Evolutionary conservation across 176 grass and related monocot genomes (phyloP), one percentile per base, ranked within the genome.

Genomic region (Oryza coarctata): DNA sequence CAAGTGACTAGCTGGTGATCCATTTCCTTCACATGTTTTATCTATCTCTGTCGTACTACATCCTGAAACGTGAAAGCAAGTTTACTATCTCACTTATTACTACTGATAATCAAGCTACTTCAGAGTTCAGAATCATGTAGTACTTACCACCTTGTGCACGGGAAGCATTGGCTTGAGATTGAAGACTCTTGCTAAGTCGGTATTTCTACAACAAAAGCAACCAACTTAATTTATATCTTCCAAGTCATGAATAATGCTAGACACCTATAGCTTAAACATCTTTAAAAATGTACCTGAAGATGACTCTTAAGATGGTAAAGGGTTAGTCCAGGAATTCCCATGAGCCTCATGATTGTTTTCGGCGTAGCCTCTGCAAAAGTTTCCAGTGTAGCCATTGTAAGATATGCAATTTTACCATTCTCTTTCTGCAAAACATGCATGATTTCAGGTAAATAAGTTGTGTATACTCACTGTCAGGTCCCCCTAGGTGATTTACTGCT

Each of bases 281-380:
- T 23, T 25, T 60, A 0, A 60, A 10, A 25, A 75, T 71, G 77
- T 88, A 94, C 95, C 92, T 98, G 95, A 85, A 98, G 92, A 82
- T 98, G 95, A 13, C 95, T 98, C 84, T 98, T 98, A 14, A 98
- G 95, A 86, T 98, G 95, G 76, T 98, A 98, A 18, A 98, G 68
- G 67, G 95, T 98, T 68, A 98, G 65, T 68, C 92, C 95, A 47
- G 95, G 86, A 86, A 98, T 92, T 31, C 95, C 95, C 95, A 98
- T 94, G 23, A 93, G 81, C 73, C 79, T 91, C 92, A 94, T 98
- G 83, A 98, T 89, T 45, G 95, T 83, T 83, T 98, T 98, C 0
- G 95, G 95, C 17, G 95, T 98, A 63, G 95, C 95, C 82, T 93
- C 95, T 98, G 89, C 70, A 86, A 45, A 39, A 70, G 44, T 88